Evolutionary conservation across 176 grass and related monocot genomes (phyloP).

Genomic region (Panicum miliaceum): DNA sequence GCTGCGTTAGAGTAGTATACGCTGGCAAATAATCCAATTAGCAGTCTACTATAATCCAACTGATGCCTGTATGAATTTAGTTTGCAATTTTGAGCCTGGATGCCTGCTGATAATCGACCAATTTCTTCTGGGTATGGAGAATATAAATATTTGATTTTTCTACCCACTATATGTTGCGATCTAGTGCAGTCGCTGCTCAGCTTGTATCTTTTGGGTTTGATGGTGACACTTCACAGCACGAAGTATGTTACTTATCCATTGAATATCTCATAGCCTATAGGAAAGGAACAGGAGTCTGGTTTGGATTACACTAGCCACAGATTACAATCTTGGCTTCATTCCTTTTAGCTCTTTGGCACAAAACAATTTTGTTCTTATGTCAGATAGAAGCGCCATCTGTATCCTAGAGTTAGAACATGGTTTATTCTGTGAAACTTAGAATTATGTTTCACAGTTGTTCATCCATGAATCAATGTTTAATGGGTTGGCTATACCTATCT

Average conservation of each 20-base stretch:
- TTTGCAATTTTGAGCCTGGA: conserved; percentile 23
- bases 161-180: neutral
- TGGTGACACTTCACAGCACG: conserved; percentile 12
- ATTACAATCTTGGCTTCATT: conserved; percentile 10
- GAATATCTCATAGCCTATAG: neutral
- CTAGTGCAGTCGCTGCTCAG: neutral
- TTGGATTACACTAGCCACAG: neutral
- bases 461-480: neutral
- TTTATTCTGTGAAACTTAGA: conserved; percentile 6
- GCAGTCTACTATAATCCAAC: neutral
- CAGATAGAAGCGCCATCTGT: neutral
- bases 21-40: neutral
- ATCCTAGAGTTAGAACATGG: neutral
- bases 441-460: neutral
- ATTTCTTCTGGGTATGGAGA: neutral
- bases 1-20: neutral
- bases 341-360: neutral
- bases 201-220: conserved; percentile 9
- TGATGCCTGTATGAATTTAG: neutral
- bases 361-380: neutral
- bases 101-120: neutral
- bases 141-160: neutral
- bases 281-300: conserved; percentile 12
- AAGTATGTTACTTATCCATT: neutral
- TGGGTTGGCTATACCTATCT: neutral